Conservation (phyloP, 176 grass and related monocot genomes). For the Eleusine indica region DNA sequence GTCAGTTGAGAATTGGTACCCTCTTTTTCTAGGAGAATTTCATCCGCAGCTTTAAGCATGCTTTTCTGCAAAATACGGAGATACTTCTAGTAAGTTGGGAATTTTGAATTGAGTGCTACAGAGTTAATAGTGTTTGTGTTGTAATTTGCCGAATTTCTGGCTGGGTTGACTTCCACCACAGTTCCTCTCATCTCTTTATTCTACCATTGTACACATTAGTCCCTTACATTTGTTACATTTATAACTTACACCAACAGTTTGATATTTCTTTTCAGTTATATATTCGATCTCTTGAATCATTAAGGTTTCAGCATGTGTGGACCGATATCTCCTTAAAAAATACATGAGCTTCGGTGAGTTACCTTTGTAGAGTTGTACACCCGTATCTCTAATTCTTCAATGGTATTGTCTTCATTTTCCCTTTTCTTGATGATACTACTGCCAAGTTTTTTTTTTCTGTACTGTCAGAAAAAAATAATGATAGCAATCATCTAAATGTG, state of each 20-base stretch:
- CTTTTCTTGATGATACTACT: slow-evolving; percentile 73
- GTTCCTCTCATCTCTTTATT: too few species aligned
- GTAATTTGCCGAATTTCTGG: too few species aligned
- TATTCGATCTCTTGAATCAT: slow-evolving; percentile 80
- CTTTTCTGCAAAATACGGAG: slow-evolving; percentile 60
- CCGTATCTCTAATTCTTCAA: slow-evolving; percentile 82
- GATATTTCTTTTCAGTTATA: slow-evolving; percentile 60
- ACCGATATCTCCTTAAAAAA: too few species aligned
- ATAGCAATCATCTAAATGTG: neutral
- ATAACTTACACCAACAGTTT: neutral
- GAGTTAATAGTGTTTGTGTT: neutral
- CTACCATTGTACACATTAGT: too few species aligned
- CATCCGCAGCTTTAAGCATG: slow-evolving; percentile 78
- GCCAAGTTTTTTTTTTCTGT: slow-evolving; percentile 16
- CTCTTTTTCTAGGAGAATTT: slow-evolving; percentile 75
- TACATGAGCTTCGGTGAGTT: slow-evolving; percentile 16
- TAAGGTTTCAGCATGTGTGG: slow-evolving; percentile 62
- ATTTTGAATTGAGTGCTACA: slow-evolving; percentile 8
- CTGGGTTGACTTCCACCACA: too few species aligned
- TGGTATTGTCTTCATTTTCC: slow-evolving; percentile 62
- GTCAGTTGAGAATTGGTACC: slow-evolving; percentile 37
- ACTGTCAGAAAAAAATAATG: neutral
- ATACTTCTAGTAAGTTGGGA: slow-evolving; percentile 22
- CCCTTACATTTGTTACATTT: too few species aligned
- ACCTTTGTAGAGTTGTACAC: slow-evolving; percentile 84